Base-by-base conservation (phyloP, 306 rosid species). In the Citrullus mucosospermus region DNA sequence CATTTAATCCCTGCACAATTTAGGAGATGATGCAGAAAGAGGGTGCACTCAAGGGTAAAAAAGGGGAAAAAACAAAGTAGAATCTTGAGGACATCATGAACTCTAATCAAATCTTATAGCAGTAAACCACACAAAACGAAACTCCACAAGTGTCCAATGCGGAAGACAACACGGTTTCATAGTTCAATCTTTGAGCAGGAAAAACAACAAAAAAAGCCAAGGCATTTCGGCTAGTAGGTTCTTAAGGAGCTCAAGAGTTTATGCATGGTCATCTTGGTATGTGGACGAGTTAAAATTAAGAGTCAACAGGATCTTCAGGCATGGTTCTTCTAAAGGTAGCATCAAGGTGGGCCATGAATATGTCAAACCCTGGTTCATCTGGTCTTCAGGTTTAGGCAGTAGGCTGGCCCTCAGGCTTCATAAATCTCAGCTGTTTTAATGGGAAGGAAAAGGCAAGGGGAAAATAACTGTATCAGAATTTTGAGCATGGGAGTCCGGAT, bases 371-470 rank as follows among this genome's bases (percentile, higher is more conserved):
- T 88, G 98, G 97, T 91, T 95, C 97, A 88, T 91, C 97, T 82
- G 93, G 91, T 90, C 99, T 89, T 90, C 99, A 70, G 86, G 93
- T 96, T 91, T 78, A 88, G 99, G 89, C 88, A 83, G 84, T 86
- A 77, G 92, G 96, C 91, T 84, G 93, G 97, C 96, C 88, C 88
- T 91, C 96, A 67, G 98, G 99, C 99, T 91, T 96, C 98, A 90
- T 82, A 89, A 88, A 87, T 83, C 91, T 91, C 98, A 88, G 97
- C 98, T 96, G 98, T 96, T 91, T 92, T 86, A 86, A 85, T 85
- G 90, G 99, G 96, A 88, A 82, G 96, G 97, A 96, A 85, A 86
- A 92, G 93, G 93, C 90, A 93, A 79, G 86, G 96, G 97, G 89
- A 92, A 92, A 91, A 92, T 82, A 95, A 84, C 86, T 83, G 89